Evolutionary conservation across 106 monocot species (phyloP).

Genomic region (Dendrobium chrysotoxum): DNA sequence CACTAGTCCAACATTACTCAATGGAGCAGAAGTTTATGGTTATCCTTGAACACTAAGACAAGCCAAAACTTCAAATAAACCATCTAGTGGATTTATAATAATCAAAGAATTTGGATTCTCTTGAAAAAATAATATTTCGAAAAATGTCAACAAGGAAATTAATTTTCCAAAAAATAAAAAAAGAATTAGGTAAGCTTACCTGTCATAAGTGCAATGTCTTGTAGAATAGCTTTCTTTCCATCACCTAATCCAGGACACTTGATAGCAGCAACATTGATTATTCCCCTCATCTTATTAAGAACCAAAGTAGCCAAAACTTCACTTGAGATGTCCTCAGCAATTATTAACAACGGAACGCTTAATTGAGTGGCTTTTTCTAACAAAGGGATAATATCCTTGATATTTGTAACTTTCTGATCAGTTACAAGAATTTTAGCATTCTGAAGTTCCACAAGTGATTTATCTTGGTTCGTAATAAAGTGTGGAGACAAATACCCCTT

Average conservation of each 20-base stretch:
- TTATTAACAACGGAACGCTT: conserved; percentile 84
- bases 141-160: background rate
- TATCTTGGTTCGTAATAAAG: conserved; percentile 87
- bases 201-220: conserved; percentile 98
- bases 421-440: conserved; percentile 92
- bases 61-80: background rate
- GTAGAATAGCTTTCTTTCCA: conserved; percentile 82
- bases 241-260: conserved; percentile 92
- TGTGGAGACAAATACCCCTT: conserved; percentile 90
- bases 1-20: too few species aligned
- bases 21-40: too few species aligned
- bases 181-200: conserved; percentile 20
- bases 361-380: conserved; percentile 83
- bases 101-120: background rate
- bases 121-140: background rate
- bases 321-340: conserved; percentile 84
- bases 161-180: background rate
- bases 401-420: conserved; percentile 67
- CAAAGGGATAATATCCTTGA: conserved; percentile 70
- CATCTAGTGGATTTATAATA: background rate
- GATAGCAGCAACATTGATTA: conserved; percentile 85
- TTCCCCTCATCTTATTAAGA: conserved; percentile 76
- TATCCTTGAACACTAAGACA: too few species aligned
- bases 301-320: conserved; percentile 70
- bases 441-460: conserved; percentile 80